Evolutionary conservation across 2,329 filamentous ascomycete genomes (phyloP).

Genomic region (Penicillium digitatum): DNA sequence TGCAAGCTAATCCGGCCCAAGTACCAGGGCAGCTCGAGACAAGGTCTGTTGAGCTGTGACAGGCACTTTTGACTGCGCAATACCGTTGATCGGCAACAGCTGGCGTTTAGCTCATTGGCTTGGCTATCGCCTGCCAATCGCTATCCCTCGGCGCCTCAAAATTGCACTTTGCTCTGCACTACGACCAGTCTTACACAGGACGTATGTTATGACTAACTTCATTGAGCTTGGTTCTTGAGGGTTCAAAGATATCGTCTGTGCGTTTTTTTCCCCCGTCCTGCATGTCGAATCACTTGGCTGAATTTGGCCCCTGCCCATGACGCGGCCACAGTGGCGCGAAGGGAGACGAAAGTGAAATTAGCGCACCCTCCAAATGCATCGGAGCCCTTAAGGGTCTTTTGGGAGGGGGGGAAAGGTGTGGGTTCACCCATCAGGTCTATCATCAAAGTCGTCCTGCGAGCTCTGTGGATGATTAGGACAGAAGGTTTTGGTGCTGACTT

Average conservation of each 20-base stretch:
- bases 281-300: constrained; percentile 14
- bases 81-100: constrained; percentile 8
- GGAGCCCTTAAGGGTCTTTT: not conserved
- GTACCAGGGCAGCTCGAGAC: not conserved
- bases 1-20: constrained; percentile 11
- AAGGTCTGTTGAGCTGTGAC: not conserved
- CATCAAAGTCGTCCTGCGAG: not conserved
- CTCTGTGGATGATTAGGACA: not conserved
- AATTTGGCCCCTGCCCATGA: constrained; percentile 10
- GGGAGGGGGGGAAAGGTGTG: not conserved
- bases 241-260: constrained; percentile 13
- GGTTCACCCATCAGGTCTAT: not conserved
- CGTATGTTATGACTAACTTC: not conserved
- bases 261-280: constrained; percentile 1
- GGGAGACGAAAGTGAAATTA: not conserved
- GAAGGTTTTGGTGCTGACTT: not conserved
- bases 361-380: not conserved
- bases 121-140: constrained; percentile 18
- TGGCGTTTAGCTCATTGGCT: constrained; percentile 14
- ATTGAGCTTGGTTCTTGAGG: not conserved
- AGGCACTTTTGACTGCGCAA: constrained; percentile 10
- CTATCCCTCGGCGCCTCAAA: constrained; percentile 20
- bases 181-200: constrained; percentile 3
- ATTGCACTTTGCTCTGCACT: constrained; percentile 11
- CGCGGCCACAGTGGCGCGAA: constrained; percentile 15